These are phyloP conservation scores for Hypoxylon crocopeplum DNA, from an alignment of 495 filamentous ascomycete species.

Conservation along the genomic window DNA sequence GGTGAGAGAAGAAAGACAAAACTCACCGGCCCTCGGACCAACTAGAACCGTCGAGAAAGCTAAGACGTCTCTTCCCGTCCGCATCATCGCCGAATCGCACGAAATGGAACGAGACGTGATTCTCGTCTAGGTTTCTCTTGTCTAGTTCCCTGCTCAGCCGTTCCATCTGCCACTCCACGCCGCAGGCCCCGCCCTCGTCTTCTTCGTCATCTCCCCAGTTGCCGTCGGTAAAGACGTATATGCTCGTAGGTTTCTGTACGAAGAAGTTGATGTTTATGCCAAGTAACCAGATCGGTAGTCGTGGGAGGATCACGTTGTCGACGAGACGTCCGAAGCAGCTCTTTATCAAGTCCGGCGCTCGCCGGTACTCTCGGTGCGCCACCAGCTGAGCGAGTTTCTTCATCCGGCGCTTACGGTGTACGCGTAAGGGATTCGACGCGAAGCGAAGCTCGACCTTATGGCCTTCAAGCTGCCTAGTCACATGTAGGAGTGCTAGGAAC, in stretches of 20 bases:
- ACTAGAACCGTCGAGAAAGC: slow-evolving; percentile 40
- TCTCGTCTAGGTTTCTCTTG: slow-evolving; percentile 19
- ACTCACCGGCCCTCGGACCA: not conserved
- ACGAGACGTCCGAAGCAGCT: slow-evolving; percentile 17
- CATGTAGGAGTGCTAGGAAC: slow-evolving; percentile 41
- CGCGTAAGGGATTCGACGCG: slow-evolving; percentile 28
- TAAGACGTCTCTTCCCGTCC: slow-evolving; percentile 37
- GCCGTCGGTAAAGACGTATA: slow-evolving; percentile 52
- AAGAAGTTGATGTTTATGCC: slow-evolving; percentile 25
- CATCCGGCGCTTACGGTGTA: slow-evolving; percentile 8
- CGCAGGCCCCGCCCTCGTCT: slow-evolving; percentile 4
- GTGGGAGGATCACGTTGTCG: slow-evolving; percentile 23
- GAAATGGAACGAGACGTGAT: slow-evolving; percentile 48
- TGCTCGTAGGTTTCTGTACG: slow-evolving; percentile 33
- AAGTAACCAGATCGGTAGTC: slow-evolving; percentile 18
- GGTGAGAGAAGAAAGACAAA: not conserved
- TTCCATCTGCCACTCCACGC: slow-evolving; percentile 32
- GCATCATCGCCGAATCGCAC: slow-evolving; percentile 49
- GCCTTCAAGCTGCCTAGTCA: slow-evolving; percentile 41
- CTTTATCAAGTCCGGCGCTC: slow-evolving; percentile 23
- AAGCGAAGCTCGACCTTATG: slow-evolving; percentile 48
- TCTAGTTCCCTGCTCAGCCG: slow-evolving; percentile 35
- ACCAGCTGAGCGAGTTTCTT: slow-evolving; percentile 21
- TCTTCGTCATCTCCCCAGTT: slow-evolving; percentile 39
- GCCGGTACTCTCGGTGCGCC: slow-evolving; percentile 10